phyloP scores from a whole-genome alignment of 2,329 filamentous ascomycete species.

The Exophiala spinifera region DNA sequence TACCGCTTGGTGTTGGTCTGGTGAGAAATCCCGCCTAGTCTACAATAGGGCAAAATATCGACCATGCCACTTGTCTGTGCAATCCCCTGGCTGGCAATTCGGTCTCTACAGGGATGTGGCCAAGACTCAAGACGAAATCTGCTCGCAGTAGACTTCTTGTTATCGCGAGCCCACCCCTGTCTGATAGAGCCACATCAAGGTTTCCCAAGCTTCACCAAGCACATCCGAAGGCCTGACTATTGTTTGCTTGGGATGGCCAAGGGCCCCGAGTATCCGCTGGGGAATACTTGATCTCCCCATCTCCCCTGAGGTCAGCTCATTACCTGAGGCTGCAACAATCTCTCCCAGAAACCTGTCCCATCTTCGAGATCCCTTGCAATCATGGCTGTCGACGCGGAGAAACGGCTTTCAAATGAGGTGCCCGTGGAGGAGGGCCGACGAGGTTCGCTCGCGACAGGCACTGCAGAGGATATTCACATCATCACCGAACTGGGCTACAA shows the following conservation, averaged over 20 bases:
- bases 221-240: neutral
- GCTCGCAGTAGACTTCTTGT: neutral
- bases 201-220: neutral
- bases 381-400: constrained; percentile 21
- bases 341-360: neutral
- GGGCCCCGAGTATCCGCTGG: neutral
- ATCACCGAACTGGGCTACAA: constrained; percentile 55
- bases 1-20: neutral
- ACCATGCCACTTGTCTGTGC: neutral
- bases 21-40: constrained; percentile 3
- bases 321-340: neutral
- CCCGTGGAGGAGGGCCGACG: constrained; percentile 13
- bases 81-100: neutral
- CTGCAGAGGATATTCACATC: constrained; percentile 33
- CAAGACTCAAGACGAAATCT: too few species aligned
- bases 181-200: neutral
- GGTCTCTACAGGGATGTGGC: neutral
- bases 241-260: neutral
- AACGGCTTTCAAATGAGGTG: constrained; percentile 9
- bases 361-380: neutral
- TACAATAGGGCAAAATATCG: constrained; percentile 13
- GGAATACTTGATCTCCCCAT: neutral
- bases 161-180: neutral
- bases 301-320: neutral
- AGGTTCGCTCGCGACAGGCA: constrained; percentile 32